Evolutionary conservation across 2,329 filamentous ascomycete genomes (phyloP), one percentile per base, ranked within the genome.

Genomic region (Emmonsiellopsis sp.): DNA sequence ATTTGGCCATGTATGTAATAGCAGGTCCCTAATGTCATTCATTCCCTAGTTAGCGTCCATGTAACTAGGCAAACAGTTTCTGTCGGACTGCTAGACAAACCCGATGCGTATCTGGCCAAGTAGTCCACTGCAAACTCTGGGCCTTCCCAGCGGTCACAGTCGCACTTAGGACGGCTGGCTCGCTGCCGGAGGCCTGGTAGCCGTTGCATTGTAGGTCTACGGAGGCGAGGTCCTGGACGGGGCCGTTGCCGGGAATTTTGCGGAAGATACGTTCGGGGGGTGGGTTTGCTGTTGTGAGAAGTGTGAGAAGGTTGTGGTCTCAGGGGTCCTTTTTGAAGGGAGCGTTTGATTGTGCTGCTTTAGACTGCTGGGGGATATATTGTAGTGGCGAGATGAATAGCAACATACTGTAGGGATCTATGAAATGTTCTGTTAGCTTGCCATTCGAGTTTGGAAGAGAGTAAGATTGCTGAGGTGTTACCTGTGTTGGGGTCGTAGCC

Each of bases 1-100:
- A 83, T 35, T 72, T 70, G 4, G 80, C 80, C 79, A 83, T 80
- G 61, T 83, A 83, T 0, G 80, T 83, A 53, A 83, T 69, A 1
- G 77, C 64, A 1, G 80, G 79, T 0, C 80, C 80, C 32, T 57
- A 20, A 30, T 5, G 20, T 10, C 26, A 35, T 11, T 4, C 10
- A 31, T 32, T 32, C 43, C 7, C 15, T 11, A 3, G 43, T 45
- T 30, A 45, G 43, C 43, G 10, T 30, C 10, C 10, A 10, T 10
- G 43, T 3, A 45, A 15, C 11, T 15, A 10, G 20, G 7, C 11
- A 45, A 15, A 20, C 20, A 11, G 20, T 30, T 11, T 10, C 10
- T 16, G 43, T 16, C 10, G 20, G 5, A 45, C 20, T 26, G 43
- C 10, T 41, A 13, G 10, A 47, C 44, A 64, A 44, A 54, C 55